Conservation (phyloP, 805 yeast genomes). For the Candida saitoana region DNA sequence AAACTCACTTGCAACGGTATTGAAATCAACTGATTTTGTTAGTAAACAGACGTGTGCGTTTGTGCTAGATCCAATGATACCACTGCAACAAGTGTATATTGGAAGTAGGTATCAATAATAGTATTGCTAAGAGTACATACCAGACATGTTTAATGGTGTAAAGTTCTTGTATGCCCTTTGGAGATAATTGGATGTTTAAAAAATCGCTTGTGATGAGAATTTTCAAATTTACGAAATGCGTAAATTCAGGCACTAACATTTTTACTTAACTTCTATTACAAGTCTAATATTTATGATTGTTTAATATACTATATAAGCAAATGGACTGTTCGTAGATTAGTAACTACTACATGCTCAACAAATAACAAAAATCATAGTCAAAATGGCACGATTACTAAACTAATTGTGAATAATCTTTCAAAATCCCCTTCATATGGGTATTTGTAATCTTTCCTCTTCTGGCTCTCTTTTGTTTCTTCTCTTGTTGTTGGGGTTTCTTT, state of each 20-base stretch:
- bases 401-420: slow-evolving; percentile 69
- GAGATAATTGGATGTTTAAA: too few species aligned
- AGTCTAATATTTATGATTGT: too few species aligned
- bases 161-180: too few species aligned
- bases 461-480: slow-evolving; percentile 83
- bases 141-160: slow-evolving; percentile 6
- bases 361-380: too few species aligned
- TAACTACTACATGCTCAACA: too few species aligned
- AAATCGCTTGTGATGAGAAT: not conserved
- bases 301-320: not conserved
- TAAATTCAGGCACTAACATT: not conserved
- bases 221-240: not conserved
- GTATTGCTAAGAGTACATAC: slow-evolving; percentile 4
- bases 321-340: too few species aligned
- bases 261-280: too few species aligned
- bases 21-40: slow-evolving; percentile 33
- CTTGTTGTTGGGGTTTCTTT: slow-evolving; percentile 52
- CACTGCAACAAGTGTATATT: too few species aligned
- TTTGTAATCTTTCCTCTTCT: slow-evolving; percentile 93
- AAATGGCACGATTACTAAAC: slow-evolving; percentile 23
- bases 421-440: slow-evolving; percentile 92
- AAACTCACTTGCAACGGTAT: slow-evolving; percentile 65
- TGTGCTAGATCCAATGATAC: too few species aligned
- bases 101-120: too few species aligned
- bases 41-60: too few species aligned